Conservation (phyloP, 495 filamentous ascomycete genomes). For the Elasticomyces elasticus region DNA sequence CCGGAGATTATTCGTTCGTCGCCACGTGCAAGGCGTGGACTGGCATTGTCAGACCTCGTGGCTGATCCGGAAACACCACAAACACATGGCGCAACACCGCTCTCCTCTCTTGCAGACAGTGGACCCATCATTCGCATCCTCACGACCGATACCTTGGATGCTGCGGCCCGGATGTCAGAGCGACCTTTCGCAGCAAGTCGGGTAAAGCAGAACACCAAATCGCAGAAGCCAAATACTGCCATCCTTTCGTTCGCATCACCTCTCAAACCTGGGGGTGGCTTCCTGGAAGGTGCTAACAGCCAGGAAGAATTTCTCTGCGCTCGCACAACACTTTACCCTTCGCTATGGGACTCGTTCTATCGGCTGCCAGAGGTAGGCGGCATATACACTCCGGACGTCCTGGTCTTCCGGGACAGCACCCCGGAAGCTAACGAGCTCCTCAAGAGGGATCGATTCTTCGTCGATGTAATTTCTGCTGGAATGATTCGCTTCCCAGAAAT, state of each 20-base stretch:
- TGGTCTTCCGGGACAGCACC: constrained; percentile 27
- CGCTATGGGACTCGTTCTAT: constrained; percentile 30
- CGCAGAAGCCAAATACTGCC: constrained; percentile 21
- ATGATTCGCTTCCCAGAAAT: constrained; percentile 29
- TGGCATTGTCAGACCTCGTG: constrained; percentile 41
- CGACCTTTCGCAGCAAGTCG: constrained; percentile 16
- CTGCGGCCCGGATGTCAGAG: constrained; percentile 29
- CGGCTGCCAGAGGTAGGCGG: constrained; percentile 30
- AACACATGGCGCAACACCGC: not conserved
- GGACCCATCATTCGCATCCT: constrained; percentile 32
- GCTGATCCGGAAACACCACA: constrained; percentile 28
- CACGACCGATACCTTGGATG: constrained; percentile 39
- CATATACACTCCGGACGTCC: constrained; percentile 26
- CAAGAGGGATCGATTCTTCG: constrained; percentile 25
- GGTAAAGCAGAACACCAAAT: constrained; percentile 4
- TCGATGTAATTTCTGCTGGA: constrained; percentile 31
- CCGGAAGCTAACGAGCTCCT: constrained; percentile 23
- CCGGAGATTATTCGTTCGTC: constrained; percentile 40
- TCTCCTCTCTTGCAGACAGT: not conserved
- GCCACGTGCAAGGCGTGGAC: constrained; percentile 40
- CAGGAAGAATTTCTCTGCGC: constrained; percentile 34
- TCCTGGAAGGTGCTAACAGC: constrained; percentile 29
- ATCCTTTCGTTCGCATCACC: constrained; percentile 32
- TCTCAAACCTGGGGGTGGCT: constrained; percentile 23
- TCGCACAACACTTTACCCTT: constrained; percentile 31